phyloP scores from a whole-genome alignment of 176 grass and related monocot genomes.

The Aegilops sharonensis region DNA sequence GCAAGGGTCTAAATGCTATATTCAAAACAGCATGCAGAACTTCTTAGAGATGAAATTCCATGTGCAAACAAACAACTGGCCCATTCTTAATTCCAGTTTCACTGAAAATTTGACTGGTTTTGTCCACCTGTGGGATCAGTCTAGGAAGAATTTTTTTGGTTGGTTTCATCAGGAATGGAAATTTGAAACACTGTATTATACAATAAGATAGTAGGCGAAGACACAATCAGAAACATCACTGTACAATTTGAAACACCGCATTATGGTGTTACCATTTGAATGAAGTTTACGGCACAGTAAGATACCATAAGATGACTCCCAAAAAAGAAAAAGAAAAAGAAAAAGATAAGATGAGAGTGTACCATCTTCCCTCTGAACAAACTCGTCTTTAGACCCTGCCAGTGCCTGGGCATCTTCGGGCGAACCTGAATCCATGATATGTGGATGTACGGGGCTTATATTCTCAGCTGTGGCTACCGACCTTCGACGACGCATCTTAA shows the following conservation, averaged over 20 bases:
- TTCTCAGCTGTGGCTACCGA: conserved; percentile 33
- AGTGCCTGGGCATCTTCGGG: conserved; percentile 56
- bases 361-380: conserved; percentile 56
- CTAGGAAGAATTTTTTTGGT: neutral
- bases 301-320: conserved; percentile 24
- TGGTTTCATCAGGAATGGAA: neutral
- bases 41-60: neutral
- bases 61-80: neutral
- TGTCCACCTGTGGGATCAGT: neutral
- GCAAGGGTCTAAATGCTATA: neutral
- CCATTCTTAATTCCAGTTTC: neutral
- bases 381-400: conserved; percentile 52
- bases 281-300: neutral
- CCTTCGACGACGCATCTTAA: conserved; percentile 55
- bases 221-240: neutral
- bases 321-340: neutral
- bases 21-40: neutral
- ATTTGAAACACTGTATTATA: neutral
- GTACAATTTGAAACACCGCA: no score
- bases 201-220: neutral
- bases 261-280: neutral
- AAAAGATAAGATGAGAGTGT: conserved; percentile 40
- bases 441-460: conserved; percentile 62
- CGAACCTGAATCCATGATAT: conserved; percentile 61
- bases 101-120: neutral